Base-by-base conservation (phyloP, 805 yeast genomes). In the Cyberlindnera euphorbiae region DNA sequence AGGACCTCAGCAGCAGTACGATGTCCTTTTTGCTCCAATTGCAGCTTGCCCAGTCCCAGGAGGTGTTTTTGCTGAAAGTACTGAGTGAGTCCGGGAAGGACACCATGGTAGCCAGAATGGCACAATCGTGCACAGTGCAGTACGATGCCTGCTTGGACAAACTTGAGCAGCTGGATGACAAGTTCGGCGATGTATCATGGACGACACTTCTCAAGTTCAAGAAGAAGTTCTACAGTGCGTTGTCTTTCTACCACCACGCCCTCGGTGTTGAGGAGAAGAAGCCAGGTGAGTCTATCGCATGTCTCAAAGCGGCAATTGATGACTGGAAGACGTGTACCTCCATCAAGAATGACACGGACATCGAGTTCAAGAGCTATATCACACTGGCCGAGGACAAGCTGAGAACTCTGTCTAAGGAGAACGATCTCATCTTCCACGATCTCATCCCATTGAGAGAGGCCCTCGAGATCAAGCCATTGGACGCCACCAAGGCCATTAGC, bases 41-140 rank as follows among this genome's bases (percentile, higher is more conserved):
- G 36, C 77, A 82, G 75, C 64, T 87, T 37, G 93, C 94, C 0
- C 96, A 90, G 57, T 86, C 93, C 3, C 96, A 89, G 55, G 96
- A 93, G 47, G 71, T 82, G 6, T 89, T 90, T 55, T 61, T 82
- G 3, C 56, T 79, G 50, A 81, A 77, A 45, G 74, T 86, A 25
- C 27, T 65, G 14, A 69, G 66, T 8, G 75, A 70, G 37, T 49
- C 58, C 4, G 73, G 70, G 36, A 49, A 59, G 7, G 55, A 72
- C 7, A 73, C 70, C 0, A 64, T 90, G 54, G 70, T 83, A n/a
- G 67, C 95, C 14, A 86, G 77, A 58, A 67, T 90, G 35, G 77
- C 93, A n/a, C 61, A 71, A 34, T 68, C 87, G 2, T 68, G 89
- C 1, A 59, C 79, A 4, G 55, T 59, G 5, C 62, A 75, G 38